These are phyloP conservation scores for Hyparrhenia diplandra DNA, from an alignment of 176 grass and related monocot genomes.

Conservation along the genomic window DNA sequence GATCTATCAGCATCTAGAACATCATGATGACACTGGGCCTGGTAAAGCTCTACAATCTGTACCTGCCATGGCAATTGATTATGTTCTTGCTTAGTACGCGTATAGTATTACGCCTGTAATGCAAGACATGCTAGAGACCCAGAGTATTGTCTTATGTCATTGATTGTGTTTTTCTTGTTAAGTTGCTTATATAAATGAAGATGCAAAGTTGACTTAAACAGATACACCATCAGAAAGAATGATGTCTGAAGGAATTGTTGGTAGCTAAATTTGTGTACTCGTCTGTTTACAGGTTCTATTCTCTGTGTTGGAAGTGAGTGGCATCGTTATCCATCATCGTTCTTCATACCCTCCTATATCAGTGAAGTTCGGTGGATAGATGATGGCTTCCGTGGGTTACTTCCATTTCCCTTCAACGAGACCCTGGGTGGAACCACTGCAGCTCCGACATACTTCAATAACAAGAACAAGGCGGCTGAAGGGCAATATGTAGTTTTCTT, in stretches of 20 bases:
- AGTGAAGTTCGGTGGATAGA: constrained; percentile 93
- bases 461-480: constrained; percentile 77
- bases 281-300: constrained; percentile 54
- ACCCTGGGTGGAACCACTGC: constrained; percentile 82
- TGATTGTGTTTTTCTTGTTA: background rate
- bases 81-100: background rate
- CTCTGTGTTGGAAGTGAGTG: constrained; percentile 93
- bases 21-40: constrained; percentile 84
- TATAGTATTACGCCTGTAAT: background rate
- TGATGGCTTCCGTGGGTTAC: constrained; percentile 89
- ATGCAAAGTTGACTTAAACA: background rate
- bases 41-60: constrained; percentile 46
- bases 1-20: constrained; percentile 81
- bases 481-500: constrained; percentile 76
- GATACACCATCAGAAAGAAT: background rate
- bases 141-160: background rate
- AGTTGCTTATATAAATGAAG: background rate
- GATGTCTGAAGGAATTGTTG: background rate
- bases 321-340: constrained; percentile 94
- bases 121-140: background rate
- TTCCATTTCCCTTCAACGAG: constrained; percentile 94
- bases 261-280: background rate
- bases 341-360: constrained; percentile 84
- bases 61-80: background rate
- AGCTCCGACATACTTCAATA: constrained; percentile 82